Base-by-base conservation (phyloP, 2,329 filamentous ascomycete species). In the Phialophora tarda region DNA sequence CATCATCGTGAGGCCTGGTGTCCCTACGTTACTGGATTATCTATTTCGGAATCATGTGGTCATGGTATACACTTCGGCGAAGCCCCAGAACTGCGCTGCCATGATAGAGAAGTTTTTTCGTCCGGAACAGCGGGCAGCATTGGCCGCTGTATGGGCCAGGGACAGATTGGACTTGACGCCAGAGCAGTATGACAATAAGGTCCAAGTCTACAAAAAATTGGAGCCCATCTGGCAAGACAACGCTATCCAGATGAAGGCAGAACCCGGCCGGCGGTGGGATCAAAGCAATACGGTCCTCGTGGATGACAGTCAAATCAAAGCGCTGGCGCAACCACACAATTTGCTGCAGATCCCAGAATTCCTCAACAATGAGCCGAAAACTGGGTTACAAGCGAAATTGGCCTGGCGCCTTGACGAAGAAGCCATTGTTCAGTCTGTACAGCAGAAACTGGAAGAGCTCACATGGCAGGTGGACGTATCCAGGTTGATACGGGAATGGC, bases 131-230 rank as follows among this genome's bases (percentile, higher is more conserved):
- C 81, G 81, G 34, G 64, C 78, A 0, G 77, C 82, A 26, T 82
- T 96, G 21, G 82, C 91, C 32, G 90, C 88, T 21, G 79, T 89
- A 62, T 97, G 93, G 93, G 89, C 83, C 5, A 88, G 95, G 32
- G 89, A 96, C 73, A 86, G 84, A 28, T 89, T 98, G 65, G 86
- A 86, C 23, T 85, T 99, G 3, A 84, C 84, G 0, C 48, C 71
- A 0, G 68, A 76, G 2, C 89, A 96, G 75, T 97, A 91, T 80
- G 80, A 83, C 64, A 72, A 78, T 58, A 90, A 91, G 65, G 88
- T 94, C 0, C 91, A 96, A 76, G 92, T 93, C 65, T 98, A 97
- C 83, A 99, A 99, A 81, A 86, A 91, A 44, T 84, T 99, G 2
- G 83, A 86, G 0, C 82, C 79, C 58, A 79, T 97, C 0, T 99